phyloP scores from a whole-genome alignment of 441 rosid species.

The Pelargonium fulgidum region DNA sequence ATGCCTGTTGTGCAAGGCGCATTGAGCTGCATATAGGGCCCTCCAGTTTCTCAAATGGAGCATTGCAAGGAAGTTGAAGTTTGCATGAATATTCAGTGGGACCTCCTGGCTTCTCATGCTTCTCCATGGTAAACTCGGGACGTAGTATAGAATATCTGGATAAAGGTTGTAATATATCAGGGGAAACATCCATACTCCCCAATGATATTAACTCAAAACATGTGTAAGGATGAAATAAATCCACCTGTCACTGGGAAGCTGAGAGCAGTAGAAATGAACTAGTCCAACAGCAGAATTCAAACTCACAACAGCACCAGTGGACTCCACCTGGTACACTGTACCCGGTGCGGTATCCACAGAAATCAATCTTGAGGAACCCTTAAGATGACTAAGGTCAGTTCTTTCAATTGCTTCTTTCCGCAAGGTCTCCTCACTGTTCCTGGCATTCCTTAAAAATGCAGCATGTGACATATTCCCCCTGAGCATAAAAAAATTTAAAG shows the following conservation, averaged over 20 bases:
- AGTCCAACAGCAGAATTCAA: constrained; percentile 97
- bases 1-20: constrained; percentile 97
- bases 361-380: constrained; percentile 79
- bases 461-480: constrained; percentile 87
- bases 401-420: constrained; percentile 97
- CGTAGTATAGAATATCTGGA: constrained; percentile 90
- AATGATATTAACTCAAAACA: background rate
- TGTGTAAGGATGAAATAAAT: constrained; percentile 5
- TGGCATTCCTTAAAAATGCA: constrained; percentile 87
- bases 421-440: constrained; percentile 97
- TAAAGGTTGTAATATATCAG: constrained; percentile 18
- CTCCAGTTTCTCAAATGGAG: constrained; percentile 95
- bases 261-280: constrained; percentile 91
- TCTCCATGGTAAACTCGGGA: constrained; percentile 91
- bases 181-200: constrained; percentile 9
- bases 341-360: constrained; percentile 74
- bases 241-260: constrained; percentile 97
- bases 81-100: constrained; percentile 89
- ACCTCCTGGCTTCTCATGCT: constrained; percentile 87
- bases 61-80: constrained; percentile 98
- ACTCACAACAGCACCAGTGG: constrained; percentile 98
- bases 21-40: constrained; percentile 89
- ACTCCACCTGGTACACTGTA: constrained; percentile 86
- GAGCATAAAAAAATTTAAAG: constrained; percentile 18
- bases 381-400: constrained; percentile 92